Evolutionary conservation across 2,329 filamentous ascomycete species (phyloP).

Genomic region (Aspergillus candidus): DNA sequence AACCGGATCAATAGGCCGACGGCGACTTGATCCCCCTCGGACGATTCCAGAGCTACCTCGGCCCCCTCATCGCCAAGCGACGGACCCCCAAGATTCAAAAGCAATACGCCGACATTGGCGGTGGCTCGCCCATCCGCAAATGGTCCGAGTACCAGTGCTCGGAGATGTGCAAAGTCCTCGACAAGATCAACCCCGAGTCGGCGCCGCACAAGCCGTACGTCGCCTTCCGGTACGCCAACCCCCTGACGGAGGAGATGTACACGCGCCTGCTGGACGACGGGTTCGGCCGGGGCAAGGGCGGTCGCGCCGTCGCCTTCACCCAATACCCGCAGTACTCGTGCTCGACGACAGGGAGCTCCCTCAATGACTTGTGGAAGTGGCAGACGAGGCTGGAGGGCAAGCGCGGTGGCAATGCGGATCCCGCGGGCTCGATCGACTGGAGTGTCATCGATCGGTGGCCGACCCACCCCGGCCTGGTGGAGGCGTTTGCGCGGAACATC

Average conservation of each 20-base stretch:
- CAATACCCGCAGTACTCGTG: constrained; percentile 99
- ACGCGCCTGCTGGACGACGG: constrained; percentile 74
- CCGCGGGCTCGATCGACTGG: constrained; percentile 75
- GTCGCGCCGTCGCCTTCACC: constrained; percentile 90
- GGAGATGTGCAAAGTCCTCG: constrained; percentile 97
- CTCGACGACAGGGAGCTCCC: constrained; percentile 88
- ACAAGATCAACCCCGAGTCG: constrained; percentile 83
- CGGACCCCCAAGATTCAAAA: constrained; percentile 94
- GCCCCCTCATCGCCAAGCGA: constrained; percentile 75
- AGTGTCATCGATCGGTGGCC: constrained; percentile 98
- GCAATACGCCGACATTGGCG: constrained; percentile 91
- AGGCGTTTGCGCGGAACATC: constrained; percentile 89
- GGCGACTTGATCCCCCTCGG: constrained; percentile 94
- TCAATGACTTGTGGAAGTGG: constrained; percentile 99
- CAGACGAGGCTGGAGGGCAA: constrained; percentile 77
- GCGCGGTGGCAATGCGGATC: constrained; percentile 46
- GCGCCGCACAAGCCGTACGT: constrained; percentile 97
- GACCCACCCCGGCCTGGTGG: constrained; percentile 78
- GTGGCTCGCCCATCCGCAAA: constrained; percentile 94
- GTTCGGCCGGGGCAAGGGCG: constrained; percentile 83
- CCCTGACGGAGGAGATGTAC: constrained; percentile 93
- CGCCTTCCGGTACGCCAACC: constrained; percentile 90
- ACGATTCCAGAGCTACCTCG: constrained; percentile 81
- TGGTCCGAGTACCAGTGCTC: constrained; percentile 93
- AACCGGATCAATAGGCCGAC: constrained; percentile 58